These are phyloP conservation scores for Bryoglossum gracile DNA, from an alignment of 495 filamentous ascomycete genomes.

Conservation along the genomic window DNA sequence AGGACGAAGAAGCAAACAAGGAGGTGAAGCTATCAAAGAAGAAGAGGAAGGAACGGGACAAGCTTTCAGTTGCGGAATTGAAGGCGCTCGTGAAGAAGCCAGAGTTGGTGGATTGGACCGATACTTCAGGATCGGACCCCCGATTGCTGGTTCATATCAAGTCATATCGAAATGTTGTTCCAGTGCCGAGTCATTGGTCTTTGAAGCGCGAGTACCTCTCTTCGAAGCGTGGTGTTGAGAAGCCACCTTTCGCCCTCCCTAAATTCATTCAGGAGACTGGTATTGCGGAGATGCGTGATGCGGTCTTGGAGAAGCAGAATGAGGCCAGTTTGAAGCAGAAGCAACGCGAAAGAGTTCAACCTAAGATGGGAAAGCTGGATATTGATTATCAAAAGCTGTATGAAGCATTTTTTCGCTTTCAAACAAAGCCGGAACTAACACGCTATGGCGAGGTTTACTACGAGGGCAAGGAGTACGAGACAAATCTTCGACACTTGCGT, in stretches of 20 bases:
- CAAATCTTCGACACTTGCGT: constrained; percentile 80
- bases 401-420: constrained; percentile 95
- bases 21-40: constrained; percentile 80
- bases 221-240: constrained; percentile 92
- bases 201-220: constrained; percentile 95
- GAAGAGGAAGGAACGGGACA: constrained; percentile 81
- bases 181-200: constrained; percentile 89
- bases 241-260: constrained; percentile 82
- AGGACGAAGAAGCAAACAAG: constrained; percentile 65
- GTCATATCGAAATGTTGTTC: constrained; percentile 89
- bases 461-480: constrained; percentile 97
- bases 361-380: constrained; percentile 95
- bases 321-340: constrained; percentile 88
- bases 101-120: constrained; percentile 95
- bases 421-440: constrained; percentile 90
- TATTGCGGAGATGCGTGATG: constrained; percentile 96
- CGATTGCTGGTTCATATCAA: constrained; percentile 89
- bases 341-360: constrained; percentile 86
- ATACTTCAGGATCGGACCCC: constrained; percentile 87
- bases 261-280: constrained; percentile 98
- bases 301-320: constrained; percentile 90
- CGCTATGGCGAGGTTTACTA: constrained; percentile 97
- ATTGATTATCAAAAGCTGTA: constrained; percentile 98
- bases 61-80: constrained; percentile 88
- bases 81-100: constrained; percentile 88